Percentiles rank a stretch among this genome's conserved stretches.
These are phyloP conservation scores for Pichia norvegensis DNA, from an alignment of 1,139 yeast species.

Conservation along the genomic window DNA sequence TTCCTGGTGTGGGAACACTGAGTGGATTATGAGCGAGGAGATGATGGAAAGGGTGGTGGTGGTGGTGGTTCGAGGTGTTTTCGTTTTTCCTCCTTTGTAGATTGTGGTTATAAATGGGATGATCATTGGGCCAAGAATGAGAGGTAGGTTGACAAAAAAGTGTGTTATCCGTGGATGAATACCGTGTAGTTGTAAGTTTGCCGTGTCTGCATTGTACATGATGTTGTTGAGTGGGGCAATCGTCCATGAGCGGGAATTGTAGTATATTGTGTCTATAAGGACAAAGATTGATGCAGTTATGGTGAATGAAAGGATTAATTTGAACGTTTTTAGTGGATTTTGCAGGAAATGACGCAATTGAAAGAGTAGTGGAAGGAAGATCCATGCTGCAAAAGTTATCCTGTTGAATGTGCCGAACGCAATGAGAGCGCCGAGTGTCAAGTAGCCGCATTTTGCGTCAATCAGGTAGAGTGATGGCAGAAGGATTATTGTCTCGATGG, in stretches of 20 bases:
- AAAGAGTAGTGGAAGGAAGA: slow-evolving; percentile 50
- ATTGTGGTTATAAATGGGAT: slow-evolving; percentile 18
- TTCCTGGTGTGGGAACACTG: slow-evolving; percentile 86
- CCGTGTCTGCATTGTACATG: slow-evolving; percentile 51
- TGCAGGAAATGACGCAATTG: slow-evolving; percentile 33
- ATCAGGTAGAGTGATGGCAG: slow-evolving; percentile 47
- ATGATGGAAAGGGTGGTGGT: slow-evolving; percentile 51
- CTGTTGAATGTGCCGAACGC: slow-evolving; percentile 76
- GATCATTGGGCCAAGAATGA: slow-evolving; percentile 62
- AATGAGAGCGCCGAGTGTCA: slow-evolving; percentile 44
- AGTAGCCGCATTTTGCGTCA: slow-evolving; percentile 29
- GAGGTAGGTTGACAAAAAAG: slow-evolving; percentile 65
- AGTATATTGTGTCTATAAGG: slow-evolving; percentile 44
- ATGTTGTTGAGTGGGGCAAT: slow-evolving; percentile 75
- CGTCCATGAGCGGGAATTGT: slow-evolving; percentile 28
- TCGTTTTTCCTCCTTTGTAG: slow-evolving; percentile 27
- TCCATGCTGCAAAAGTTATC: slow-evolving; percentile 71
- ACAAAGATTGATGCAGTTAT: slow-evolving; percentile 37
- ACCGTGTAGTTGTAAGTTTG: slow-evolving; percentile 72
- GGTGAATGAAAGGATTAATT: slow-evolving; percentile 30
- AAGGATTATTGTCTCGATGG: slow-evolving; percentile 68
- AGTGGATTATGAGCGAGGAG: slow-evolving; percentile 56
- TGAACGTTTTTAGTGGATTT: slow-evolving; percentile 21
- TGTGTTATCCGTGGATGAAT: slow-evolving; percentile 76
- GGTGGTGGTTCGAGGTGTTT: background rate